Evolutionary conservation across 805 yeast species (phyloP), one percentile per base, ranked within the genome.

Genomic region (Yamadazyma akitaensis): DNA sequence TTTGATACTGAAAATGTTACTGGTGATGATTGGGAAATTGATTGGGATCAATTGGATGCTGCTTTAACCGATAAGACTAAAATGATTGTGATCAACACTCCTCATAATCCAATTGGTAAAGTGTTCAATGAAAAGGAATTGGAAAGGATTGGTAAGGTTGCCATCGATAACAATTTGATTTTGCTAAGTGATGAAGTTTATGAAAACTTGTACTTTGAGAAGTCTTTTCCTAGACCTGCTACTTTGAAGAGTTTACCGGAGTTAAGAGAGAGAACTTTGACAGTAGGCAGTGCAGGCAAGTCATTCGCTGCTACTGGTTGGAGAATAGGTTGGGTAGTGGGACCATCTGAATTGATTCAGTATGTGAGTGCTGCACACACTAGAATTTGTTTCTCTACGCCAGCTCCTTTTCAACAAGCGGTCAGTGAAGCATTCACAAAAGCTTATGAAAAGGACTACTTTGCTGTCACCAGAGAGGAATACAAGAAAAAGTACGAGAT

Each of bases 291-390:
- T 25, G 99, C 97, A 6, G 99, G 99, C 53, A 94, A 94, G 67
- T 82, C 96, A 0, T 94, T 94, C 71, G 96, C 97, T n/a, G 96
- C 96, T 37, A 94, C 99, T 11, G 99, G 99, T 44, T 94, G 98
- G 97, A 84, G 99, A 73, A 80, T 94, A 44, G 99, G 99, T 45
- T 94, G 96, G 95, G 77, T 92, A 33, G 83, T 91, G 51, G 98
- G 97, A 6, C 84, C 87, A 44, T 75, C 86, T n/a, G 87, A 85
- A 26, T 72, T 91, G 53, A 74, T 94, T 57, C 82, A 85, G 54
- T 88, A 87, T 61, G 96, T 84, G 5, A 76, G 89, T 6, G 79
- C 86, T 21, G 98, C 98, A 0, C 97, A 94, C 66, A 89, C 97
- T 1, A 80, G 99, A 67, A 92, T 94, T 57, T 89, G 96, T 61